Base-by-base conservation (phyloP, 805 yeast species). In the Kuraishia ogatae region DNA sequence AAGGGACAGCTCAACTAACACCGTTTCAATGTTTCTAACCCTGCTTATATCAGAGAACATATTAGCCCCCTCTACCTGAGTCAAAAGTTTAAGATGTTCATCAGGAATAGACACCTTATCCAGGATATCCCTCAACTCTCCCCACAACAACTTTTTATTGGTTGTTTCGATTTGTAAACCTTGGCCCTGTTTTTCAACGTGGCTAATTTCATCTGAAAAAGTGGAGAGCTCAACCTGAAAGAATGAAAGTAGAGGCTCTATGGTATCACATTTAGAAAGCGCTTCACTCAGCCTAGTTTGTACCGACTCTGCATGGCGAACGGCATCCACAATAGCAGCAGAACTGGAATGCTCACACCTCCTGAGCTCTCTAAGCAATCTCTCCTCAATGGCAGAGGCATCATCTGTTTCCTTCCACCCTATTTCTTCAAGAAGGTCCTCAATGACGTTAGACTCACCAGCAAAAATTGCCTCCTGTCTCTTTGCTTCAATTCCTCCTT, bases 81-180 rank as follows among this genome's bases (percentile, higher is more conserved):
- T 68, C 22, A 72, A 66, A 8, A 66, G n/a, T 22, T 52, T 65
- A 53, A 89, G 69, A 19, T 83, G 84, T 1, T 70, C 69, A 19
- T 80, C 80, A 58, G 84, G 83, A 26, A 90, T 74, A 55, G 84
- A 80, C 8, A 88, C 87, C n/a, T 89, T 85, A 52, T 79, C 78
- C 58, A 91, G 69, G 50, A 91, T 75, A n/a, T 78, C 81, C 47
- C 80, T 80, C 54, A 91, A 75, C 57, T 89, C 91, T 51, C 78
- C 81, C 76, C 84, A 85, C 23, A 91, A 72, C n/a, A 77, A 66
- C 62, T 88, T 89, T 67, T 87, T 88, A 69, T 92, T 92, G 50
- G 89, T 83, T 4, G 93, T 82, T 60, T 84, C 85, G 6, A 92
- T 85, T 68, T 92, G 97, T 19, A 90, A 69, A 52, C 96, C 96